These are phyloP conservation scores for Chlamydomonas sphaeroides DNA, from an alignment of 139 green algal species.

Conservation along the genomic window DNA sequence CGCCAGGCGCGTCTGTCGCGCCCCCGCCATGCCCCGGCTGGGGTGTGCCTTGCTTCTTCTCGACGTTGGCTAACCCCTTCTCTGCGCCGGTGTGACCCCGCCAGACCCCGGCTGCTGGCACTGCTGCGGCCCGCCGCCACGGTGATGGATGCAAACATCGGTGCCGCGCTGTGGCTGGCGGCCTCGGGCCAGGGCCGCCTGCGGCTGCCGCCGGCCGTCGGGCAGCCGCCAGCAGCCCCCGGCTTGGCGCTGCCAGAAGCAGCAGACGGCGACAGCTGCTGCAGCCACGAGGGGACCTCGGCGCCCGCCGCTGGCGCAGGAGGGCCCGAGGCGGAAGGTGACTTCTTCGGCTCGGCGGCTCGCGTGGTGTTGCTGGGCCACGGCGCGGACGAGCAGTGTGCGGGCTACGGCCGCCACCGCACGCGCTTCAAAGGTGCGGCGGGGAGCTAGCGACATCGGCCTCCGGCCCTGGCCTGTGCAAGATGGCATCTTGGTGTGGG, in stretches of 20 bases:
- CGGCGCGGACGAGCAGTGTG: conserved; percentile 95
- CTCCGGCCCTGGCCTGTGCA: too few species aligned
- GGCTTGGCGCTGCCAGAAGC: too few species aligned
- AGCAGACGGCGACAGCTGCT: conserved; percentile 5
- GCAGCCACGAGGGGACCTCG: background rate
- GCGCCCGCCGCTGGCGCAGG: background rate
- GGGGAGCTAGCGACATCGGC: too few species aligned
- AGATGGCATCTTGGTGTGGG: too few species aligned
- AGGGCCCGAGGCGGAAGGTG: background rate
- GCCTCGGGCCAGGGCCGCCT: conserved; percentile 59
- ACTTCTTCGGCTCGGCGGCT: conserved; percentile 65
- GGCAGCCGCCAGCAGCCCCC: too few species aligned
- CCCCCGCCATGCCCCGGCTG: too few species aligned
- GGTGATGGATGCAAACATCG: conserved; percentile 98
- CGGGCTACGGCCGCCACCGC: conserved; percentile 92
- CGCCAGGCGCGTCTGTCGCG: too few species aligned
- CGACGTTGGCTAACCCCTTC: too few species aligned
- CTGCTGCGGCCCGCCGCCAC: conserved; percentile 86
- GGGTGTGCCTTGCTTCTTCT: too few species aligned
- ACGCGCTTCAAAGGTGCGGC: conserved; percentile 82
- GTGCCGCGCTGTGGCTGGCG: conserved; percentile 89
- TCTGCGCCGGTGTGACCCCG: too few species aligned
- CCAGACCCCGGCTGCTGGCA: conserved; percentile 65
- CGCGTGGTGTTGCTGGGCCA: conserved; percentile 90
- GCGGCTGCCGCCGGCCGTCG: background rate